phyloP scores from a whole-genome alignment of 23 red algal genomes.

The Chondrus crispus region DNA sequence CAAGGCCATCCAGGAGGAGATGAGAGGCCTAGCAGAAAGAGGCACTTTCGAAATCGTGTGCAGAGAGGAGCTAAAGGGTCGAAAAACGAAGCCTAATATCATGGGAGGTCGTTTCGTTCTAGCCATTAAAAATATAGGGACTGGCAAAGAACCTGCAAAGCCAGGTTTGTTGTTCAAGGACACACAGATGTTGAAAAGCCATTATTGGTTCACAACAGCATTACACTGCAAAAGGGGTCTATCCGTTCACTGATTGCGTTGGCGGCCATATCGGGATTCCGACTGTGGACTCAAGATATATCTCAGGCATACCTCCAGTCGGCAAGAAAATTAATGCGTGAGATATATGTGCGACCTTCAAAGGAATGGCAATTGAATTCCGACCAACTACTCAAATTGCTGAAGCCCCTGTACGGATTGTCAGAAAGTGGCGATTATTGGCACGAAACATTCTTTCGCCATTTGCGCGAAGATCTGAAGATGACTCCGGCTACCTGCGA shows the following conservation, averaged over 20 bases:
- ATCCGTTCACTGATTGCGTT: neutral
- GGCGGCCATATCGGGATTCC: neutral
- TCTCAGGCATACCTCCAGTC: neutral
- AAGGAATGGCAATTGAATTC: neutral
- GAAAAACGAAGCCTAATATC: neutral
- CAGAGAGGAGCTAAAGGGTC: neutral
- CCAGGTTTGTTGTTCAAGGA: neutral
- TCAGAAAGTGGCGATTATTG: neutral
- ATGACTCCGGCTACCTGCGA: neutral
- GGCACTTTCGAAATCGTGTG: neutral
- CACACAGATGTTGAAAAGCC: neutral
- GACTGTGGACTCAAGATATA: neutral
- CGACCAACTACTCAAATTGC: neutral
- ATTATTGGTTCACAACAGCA: neutral
- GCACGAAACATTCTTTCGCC: neutral
- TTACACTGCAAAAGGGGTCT: neutral
- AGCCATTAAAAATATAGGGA: neutral
- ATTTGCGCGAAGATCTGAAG: neutral
- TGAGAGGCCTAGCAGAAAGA: neutral
- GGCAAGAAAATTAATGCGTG: neutral
- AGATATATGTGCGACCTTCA: neutral
- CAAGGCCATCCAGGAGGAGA: neutral
- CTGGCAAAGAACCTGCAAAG: neutral
- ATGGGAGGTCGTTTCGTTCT: neutral
- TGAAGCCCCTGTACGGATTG: neutral